phyloP scores from a whole-genome alignment of 345 rosid genomes.

The Garcia nutans region DNA sequence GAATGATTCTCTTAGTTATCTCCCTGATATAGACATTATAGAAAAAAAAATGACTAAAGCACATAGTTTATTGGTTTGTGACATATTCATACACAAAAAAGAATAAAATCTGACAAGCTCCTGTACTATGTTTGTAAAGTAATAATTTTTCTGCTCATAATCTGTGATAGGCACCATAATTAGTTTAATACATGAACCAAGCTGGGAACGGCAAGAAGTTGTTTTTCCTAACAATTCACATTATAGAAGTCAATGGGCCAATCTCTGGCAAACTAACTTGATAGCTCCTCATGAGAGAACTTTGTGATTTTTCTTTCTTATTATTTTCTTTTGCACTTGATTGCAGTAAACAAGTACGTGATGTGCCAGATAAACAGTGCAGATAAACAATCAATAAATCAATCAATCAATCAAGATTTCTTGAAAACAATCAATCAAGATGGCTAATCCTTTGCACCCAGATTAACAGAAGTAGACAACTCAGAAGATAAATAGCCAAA shows the following conservation, averaged over 20 bases:
- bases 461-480: background rate
- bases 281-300: slow-evolving; percentile 8
- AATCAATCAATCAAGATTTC: too few relatives aligned
- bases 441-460: background rate
- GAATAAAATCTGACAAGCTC: slow-evolving; percentile 19
- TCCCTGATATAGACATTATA: background rate
- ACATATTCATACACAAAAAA: background rate
- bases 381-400: too few relatives aligned
- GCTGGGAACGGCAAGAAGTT: slow-evolving; percentile 36
- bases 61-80: background rate
- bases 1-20: slow-evolving; percentile 18
- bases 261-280: slow-evolving; percentile 7
- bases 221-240: slow-evolving; percentile 9
- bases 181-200: slow-evolving; percentile 20
- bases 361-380: too few relatives aligned
- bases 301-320: background rate
- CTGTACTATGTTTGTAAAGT: slow-evolving; percentile 9
- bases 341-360: background rate
- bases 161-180: slow-evolving; percentile 22
- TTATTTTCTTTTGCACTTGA: background rate
- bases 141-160: slow-evolving; percentile 18
- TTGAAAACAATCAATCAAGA: slow-evolving; percentile 5
- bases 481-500: background rate
- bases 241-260: slow-evolving; percentile 20
- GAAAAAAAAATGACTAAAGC: background rate